Base-by-base conservation (phyloP, 225 moss, liverwort and hornwort species). In the Physcomitrium patens region DNA sequence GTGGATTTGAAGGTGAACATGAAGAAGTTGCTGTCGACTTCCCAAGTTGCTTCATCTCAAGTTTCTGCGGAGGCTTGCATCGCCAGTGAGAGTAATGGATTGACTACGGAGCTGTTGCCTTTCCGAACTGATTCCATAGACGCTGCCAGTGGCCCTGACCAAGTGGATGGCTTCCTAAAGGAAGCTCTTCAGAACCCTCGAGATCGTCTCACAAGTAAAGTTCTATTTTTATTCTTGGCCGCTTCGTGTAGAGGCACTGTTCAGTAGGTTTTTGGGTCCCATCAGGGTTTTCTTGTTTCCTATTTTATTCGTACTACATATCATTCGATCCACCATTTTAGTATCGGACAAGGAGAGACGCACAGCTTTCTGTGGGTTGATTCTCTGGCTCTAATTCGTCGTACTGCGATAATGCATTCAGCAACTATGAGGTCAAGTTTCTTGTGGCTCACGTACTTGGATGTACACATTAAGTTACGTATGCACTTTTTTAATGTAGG, bases 131-230 rank as follows among this genome's bases (percentile, higher is more conserved):
- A 80, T 54, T 60, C 82, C 10, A 57, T 79, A 44, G 89, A 87
- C 54, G 78, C 69, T 74, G 69, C 75, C 60, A 85, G 84, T 63
- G 82, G 81, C 71, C 80, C 79, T 26, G 92, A 91, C 60, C 90
- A 93, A 69, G 87, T 99, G 1, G 97, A 99, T 62, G 79, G 94
- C 22, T 99, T 99, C 56, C 80, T 99, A 42, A 86, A 87, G 57
- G 97, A 99, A 86, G 97, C 97, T 49, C 76, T 99, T 37, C 94
- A 99, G 75, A 94, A 94, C 74, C 94, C 97, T 64, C 89, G 94
- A 55, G 97, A 99, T 79, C 97, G 97, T 18, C 91, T 99, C 20
- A 99, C 97, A 58, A 94, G 97, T 99, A 83, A 91, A 83, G 81
- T 52, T 22, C 67, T 60, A 10, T 48, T 13, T n/a, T 49, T 13